A percentile compares a stretch with the other conserved stretches of the same genome.
Conservation (phyloP, 495 filamentous ascomycete species). For the Penicillium herquei region DNA sequence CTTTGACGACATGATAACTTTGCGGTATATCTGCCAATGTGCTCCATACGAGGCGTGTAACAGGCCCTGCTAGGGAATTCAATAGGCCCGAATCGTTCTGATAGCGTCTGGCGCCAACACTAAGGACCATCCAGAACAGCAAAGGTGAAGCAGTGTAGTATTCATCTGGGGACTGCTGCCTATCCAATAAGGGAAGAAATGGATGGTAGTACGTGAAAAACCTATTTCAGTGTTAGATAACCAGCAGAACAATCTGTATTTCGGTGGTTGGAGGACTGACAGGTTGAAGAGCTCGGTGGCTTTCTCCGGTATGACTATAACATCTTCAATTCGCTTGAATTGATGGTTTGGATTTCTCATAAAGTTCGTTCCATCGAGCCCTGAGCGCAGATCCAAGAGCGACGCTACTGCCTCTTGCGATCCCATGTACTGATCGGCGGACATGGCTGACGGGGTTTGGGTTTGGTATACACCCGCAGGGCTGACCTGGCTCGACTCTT, state of each 20-base stretch:
- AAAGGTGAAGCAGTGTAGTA: slow-evolving; percentile 72
- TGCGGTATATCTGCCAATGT: slow-evolving; percentile 80
- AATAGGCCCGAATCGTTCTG: slow-evolving; percentile 63
- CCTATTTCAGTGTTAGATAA: slow-evolving; percentile 27
- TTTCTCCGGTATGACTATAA: slow-evolving; percentile 69
- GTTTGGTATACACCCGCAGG: slow-evolving; percentile 43
- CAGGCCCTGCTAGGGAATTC: slow-evolving; percentile 65
- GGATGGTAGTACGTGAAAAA: slow-evolving; percentile 83
- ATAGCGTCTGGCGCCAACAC: slow-evolving; percentile 77
- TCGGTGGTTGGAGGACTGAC: slow-evolving; percentile 30
- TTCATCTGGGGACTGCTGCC: slow-evolving; percentile 65
- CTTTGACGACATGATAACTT: slow-evolving; percentile 88
- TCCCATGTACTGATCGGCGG: slow-evolving; percentile 65
- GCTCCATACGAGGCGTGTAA: slow-evolving; percentile 76
- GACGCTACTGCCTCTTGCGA: slow-evolving; percentile 84
- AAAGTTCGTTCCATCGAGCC: slow-evolving; percentile 48
- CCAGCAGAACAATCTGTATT: background rate
- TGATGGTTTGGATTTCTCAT: slow-evolving; percentile 45
- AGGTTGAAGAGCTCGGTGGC: slow-evolving; percentile 74
- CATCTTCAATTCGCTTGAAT: slow-evolving; percentile 63
- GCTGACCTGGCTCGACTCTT: slow-evolving; percentile 49
- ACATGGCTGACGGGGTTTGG: slow-evolving; percentile 36
- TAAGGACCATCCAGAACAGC: slow-evolving; percentile 85
- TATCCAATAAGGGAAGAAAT: slow-evolving; percentile 79
- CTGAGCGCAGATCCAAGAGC: slow-evolving; percentile 68